Evolutionary conservation across 2,329 filamentous ascomycete genomes (phyloP).

Genomic region (Cryphonectria radicalis): DNA sequence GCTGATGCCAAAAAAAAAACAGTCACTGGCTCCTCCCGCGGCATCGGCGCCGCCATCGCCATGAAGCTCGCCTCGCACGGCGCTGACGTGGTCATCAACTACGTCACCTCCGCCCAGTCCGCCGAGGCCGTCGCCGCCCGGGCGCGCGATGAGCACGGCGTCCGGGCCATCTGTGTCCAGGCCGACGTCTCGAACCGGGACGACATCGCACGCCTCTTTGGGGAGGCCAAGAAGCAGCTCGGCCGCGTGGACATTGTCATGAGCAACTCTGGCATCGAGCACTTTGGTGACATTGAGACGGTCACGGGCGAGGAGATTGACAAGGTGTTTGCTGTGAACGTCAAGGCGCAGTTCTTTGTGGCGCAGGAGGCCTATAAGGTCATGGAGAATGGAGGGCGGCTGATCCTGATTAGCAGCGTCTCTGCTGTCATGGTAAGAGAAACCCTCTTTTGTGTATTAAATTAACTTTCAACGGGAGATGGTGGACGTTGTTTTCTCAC

Average conservation of each 20-base stretch:
- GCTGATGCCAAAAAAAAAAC: neutral
- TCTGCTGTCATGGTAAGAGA: conserved; percentile 32
- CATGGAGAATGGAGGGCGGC: conserved; percentile 31
- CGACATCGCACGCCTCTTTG: conserved; percentile 34
- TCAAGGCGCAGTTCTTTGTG: conserved; percentile 31
- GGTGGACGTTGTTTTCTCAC: neutral
- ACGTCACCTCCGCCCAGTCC: conserved; percentile 2
- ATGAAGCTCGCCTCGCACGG: conserved; percentile 16
- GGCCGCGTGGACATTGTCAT: conserved; percentile 37
- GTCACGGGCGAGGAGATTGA: conserved; percentile 29
- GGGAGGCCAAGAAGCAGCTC: conserved; percentile 30
- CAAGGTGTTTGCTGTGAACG: conserved; percentile 28
- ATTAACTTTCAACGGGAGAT: too few species aligned
- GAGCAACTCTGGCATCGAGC: conserved; percentile 36
- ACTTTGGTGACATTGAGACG: conserved; percentile 27
- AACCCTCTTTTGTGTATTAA: neutral
- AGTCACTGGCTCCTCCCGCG: conserved; percentile 23
- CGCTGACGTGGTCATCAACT: conserved; percentile 18
- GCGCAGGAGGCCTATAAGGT: conserved; percentile 28
- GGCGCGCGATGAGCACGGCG: conserved; percentile 17
- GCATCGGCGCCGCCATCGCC: conserved; percentile 22
- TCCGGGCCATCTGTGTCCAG: conserved; percentile 30
- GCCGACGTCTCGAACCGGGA: conserved; percentile 35
- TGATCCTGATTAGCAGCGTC: conserved; percentile 29
- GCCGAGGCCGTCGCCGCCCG: conserved; percentile 24